Conservation (phyloP, 2,329 filamentous ascomycete genomes). For the Capronia epimyces region DNA sequence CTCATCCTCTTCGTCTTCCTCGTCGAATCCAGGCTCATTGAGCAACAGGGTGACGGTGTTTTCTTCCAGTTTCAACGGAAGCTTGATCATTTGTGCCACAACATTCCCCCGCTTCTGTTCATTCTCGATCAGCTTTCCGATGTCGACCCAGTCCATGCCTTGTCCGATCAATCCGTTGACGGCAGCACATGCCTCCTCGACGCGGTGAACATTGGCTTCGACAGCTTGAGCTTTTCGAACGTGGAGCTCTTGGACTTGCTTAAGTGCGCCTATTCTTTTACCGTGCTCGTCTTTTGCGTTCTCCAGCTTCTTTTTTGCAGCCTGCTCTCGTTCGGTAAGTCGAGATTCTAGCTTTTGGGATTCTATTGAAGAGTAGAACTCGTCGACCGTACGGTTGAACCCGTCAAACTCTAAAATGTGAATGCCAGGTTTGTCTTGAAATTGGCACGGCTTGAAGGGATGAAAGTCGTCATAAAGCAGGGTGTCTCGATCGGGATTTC, state of each 20-base stretch:
- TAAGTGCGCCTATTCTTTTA: slow-evolving; percentile 75
- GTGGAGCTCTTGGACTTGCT: slow-evolving; percentile 75
- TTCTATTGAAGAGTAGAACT: slow-evolving; percentile 95
- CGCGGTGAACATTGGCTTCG: slow-evolving; percentile 80
- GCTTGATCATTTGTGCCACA: slow-evolving; percentile 77
- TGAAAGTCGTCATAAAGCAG: slow-evolving; percentile 92
- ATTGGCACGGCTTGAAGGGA: slow-evolving; percentile 78
- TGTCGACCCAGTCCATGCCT: slow-evolving; percentile 96
- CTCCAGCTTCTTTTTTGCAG: slow-evolving; percentile 77
- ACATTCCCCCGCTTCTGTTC: slow-evolving; percentile 76
- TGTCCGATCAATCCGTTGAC: slow-evolving; percentile 87
- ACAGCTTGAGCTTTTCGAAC: slow-evolving; percentile 84
- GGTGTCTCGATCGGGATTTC: slow-evolving; percentile 33
- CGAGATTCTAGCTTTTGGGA: slow-evolving; percentile 84
- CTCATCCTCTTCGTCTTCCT: slow-evolving; percentile 58
- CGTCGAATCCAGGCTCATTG: slow-evolving; percentile 61
- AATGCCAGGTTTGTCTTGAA: slow-evolving; percentile 60
- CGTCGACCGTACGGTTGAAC: slow-evolving; percentile 90
- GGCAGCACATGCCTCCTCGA: slow-evolving; percentile 87
- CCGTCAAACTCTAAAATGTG: slow-evolving; percentile 71
- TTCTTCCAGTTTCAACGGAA: slow-evolving; percentile 84
- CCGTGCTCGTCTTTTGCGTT: slow-evolving; percentile 77
- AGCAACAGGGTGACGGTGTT: slow-evolving; percentile 79
- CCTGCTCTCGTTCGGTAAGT: slow-evolving; percentile 72
- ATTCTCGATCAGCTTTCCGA: slow-evolving; percentile 78